Percentiles rank a stretch among this genome's conserved stretches.
Evolutionary conservation across 2,329 filamentous ascomycete genomes (phyloP).

Genomic region (Calonectria ilicicola): DNA sequence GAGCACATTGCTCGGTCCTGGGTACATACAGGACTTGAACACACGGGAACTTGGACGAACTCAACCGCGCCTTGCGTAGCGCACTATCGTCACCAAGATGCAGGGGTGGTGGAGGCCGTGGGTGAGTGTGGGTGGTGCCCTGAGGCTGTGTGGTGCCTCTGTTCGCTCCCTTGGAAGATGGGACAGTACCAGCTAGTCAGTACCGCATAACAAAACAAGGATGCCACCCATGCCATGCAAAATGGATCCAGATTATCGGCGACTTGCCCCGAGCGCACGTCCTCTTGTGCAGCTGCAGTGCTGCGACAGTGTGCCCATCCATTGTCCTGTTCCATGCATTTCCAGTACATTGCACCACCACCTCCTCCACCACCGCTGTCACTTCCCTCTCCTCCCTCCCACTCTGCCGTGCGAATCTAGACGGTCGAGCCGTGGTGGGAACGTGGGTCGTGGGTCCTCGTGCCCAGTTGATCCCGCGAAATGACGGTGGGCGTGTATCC

Average conservation of each 20-base stretch:
- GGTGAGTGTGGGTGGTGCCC: background rate
- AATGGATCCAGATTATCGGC: slow-evolving; percentile 35
- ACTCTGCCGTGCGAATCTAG: background rate
- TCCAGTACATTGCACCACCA: background rate
- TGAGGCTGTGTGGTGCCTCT: slow-evolving; percentile 10
- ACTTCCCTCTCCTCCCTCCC: background rate
- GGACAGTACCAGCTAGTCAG: slow-evolving; percentile 21
- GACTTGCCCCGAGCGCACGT: slow-evolving; percentile 28
- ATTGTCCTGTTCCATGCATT: background rate
- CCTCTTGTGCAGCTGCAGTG: slow-evolving; percentile 2
- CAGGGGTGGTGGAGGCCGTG: slow-evolving; percentile 11
- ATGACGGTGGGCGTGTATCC: slow-evolving; percentile 16
- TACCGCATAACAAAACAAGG: slow-evolving; percentile 25
- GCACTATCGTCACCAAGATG: slow-evolving; percentile 14
- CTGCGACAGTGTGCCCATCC: background rate
- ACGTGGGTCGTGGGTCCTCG: background rate
- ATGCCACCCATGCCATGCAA: slow-evolving; percentile 2
- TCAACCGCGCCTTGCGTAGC: slow-evolving; percentile 12
- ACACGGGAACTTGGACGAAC: slow-evolving; percentile 1
- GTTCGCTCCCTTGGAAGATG: background rate
- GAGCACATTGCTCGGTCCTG: slow-evolving; percentile 1
- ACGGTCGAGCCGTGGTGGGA: background rate
- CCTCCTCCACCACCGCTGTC: background rate
- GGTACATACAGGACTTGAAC: background rate
- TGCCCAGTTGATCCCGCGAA: slow-evolving; percentile 11